phyloP scores from a whole-genome alignment of 345 rosid species.

The Clarkia xantiana region DNA sequence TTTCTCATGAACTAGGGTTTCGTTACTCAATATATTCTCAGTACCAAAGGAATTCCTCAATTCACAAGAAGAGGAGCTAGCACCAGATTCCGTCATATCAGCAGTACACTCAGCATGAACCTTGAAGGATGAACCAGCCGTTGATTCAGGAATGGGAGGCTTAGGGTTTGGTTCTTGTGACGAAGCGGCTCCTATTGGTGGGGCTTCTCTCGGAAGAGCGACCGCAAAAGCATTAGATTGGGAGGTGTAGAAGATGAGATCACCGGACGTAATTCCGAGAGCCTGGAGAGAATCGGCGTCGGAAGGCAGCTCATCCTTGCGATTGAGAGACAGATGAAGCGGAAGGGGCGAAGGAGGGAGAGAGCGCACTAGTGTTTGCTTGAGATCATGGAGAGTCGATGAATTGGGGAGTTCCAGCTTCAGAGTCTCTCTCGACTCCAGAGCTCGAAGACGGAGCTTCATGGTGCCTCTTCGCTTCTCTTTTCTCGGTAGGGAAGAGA shows the following conservation, averaged over 20 bases:
- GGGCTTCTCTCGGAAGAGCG: not conserved
- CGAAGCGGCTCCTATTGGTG: too few species aligned
- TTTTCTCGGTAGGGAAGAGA: not conserved
- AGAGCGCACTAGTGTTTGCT: slow-evolving; percentile 14
- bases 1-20: not conserved
- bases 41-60: not conserved
- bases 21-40: not conserved
- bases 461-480: slow-evolving; percentile 11
- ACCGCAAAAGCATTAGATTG: slow-evolving; percentile 12
- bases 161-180: too few species aligned
- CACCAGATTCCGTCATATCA: not conserved
- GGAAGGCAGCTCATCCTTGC: slow-evolving; percentile 40
- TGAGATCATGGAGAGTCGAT: slow-evolving; percentile 25
- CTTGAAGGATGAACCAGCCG: not conserved
- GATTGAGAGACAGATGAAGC: slow-evolving; percentile 50
- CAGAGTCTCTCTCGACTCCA: slow-evolving; percentile 34
- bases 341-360: slow-evolving; percentile 3
- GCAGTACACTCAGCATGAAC: too few species aligned
- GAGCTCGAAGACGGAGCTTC: slow-evolving; percentile 52
- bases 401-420: slow-evolving; percentile 34
- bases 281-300: slow-evolving; percentile 30
- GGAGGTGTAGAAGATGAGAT: slow-evolving; percentile 46
- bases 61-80: not conserved
- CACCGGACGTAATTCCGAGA: slow-evolving; percentile 59
- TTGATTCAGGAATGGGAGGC: too few species aligned